Conservation (phyloP, 1,139 yeast species). For the Hansenula lynferdii region DNA sequence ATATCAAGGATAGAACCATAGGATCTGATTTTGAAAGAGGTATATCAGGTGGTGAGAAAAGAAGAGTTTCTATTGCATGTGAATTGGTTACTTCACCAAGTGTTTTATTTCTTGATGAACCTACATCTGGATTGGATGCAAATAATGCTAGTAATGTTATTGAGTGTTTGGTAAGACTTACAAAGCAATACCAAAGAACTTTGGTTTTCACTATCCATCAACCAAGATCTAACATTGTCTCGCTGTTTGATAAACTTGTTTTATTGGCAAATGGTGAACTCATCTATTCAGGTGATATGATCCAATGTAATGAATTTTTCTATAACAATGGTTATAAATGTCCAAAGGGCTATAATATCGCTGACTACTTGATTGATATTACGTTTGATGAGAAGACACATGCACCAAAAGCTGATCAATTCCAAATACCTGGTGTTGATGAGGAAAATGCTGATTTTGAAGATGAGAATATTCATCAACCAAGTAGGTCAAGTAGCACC, state of each 20-base stretch:
- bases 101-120: slow-evolving; percentile 77
- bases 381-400: slow-evolving; percentile 46
- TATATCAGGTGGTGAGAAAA: slow-evolving; percentile 90
- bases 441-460: slow-evolving; percentile 23
- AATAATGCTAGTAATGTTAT: slow-evolving; percentile 90
- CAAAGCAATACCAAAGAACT: slow-evolving; percentile 78
- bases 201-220: slow-evolving; percentile 93
- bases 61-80: slow-evolving; percentile 87
- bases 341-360: slow-evolving; percentile 88
- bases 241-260: slow-evolving; percentile 78
- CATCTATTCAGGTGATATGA: slow-evolving; percentile 83
- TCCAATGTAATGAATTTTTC: slow-evolving; percentile 68
- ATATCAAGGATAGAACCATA: slow-evolving; percentile 78
- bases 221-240: slow-evolving; percentile 94
- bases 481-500: slow-evolving; percentile 26
- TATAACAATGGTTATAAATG: slow-evolving; percentile 72
- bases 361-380: slow-evolving; percentile 87
- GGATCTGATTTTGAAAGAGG: slow-evolving; percentile 92
- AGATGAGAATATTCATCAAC: slow-evolving; percentile 31
- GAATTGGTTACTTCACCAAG: slow-evolving; percentile 86
- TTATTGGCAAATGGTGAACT: slow-evolving; percentile 80
- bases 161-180: slow-evolving; percentile 76
- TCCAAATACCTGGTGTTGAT: slow-evolving; percentile 19
- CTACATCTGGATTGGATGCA: slow-evolving; percentile 93
- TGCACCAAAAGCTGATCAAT: slow-evolving; percentile 11